Evolutionary conservation across 2,329 filamentous ascomycete genomes (phyloP), one percentile per base, ranked within the genome.

Genomic region (Cladosporium colombiae): DNA sequence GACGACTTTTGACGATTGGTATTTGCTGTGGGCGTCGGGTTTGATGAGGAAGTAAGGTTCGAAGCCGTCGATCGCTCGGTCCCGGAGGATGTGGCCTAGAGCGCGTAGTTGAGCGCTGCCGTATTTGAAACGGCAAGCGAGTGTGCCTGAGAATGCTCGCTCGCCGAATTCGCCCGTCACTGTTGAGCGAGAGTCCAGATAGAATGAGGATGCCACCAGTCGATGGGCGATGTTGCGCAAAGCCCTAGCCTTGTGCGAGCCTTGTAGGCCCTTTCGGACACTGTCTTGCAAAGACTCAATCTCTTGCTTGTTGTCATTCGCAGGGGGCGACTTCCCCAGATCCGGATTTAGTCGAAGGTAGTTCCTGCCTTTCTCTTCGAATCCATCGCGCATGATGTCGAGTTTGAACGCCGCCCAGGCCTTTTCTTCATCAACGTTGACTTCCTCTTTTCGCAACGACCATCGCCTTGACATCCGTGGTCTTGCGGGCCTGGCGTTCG

Each of bases 191-290:
- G 77, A 65, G 31, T 78, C 75, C 29, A 78, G 75, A 66, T 78
- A 79, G 70, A 79, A 79, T 0, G 71, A 78, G 3, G 76, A 78
- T 14, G 77, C 75, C 1, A 79, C 71, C 7, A 79, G 71, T 55
- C 74, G 68, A 65, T 76, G 74, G 10, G 76, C 75, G 3, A 78
- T 72, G 33, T 74, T 74, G 4, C 69, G 70, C 27, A 77, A 68
- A n/a, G 56, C 56, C 23, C 23, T 53, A 18, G 44, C 49, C 25
- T 57, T 74, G 70, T 33, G 11, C 14, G 73, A 70, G 7, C 69
- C 71, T 44, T 72, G 67, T 29, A 78, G 62, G 27, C 72, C 63
- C 52, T 73, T 72, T 2, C 72, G 74, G 1, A 78, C 74, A n/a
- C 74, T 75, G 14, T 71, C 66, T 44, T 77, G 73, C 16, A 79